Percentiles rank a stretch among this genome's conserved stretches.
phyloP scores from a whole-genome alignment of 23 red algal genomes.

The Rhodosorus marinus region DNA sequence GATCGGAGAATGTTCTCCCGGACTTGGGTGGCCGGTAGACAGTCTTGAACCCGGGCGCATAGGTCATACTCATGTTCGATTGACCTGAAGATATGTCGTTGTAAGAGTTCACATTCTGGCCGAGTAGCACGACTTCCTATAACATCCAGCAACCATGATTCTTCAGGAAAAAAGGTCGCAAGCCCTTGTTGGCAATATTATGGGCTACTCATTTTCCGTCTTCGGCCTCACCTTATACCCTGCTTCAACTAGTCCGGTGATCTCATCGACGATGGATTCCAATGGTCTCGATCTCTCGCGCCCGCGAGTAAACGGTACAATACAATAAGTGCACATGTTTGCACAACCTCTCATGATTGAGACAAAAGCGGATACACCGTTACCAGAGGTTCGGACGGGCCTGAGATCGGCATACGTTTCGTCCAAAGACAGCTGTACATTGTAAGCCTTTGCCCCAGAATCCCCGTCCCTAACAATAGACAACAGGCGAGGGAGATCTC shows the following conservation, averaged over 20 bases:
- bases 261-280: conserved; percentile 10
- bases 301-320: conserved; percentile 34
- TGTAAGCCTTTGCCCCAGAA: conserved; percentile 1
- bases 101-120: conserved; percentile 59
- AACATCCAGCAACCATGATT: too few relatives aligned
- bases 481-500: conserved; percentile 34
- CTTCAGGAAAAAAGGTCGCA: too few relatives aligned
- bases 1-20: conserved; percentile 7
- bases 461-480: neutral
- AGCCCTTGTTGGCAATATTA: too few relatives aligned
- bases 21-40: neutral
- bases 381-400: conserved; percentile 1
- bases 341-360: conserved; percentile 32
- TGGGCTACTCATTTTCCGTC: too few relatives aligned
- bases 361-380: conserved; percentile 14
- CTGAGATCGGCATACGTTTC: conserved; percentile 45
- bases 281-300: conserved; percentile 13
- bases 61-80: neutral
- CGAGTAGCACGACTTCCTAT: conserved; percentile 48
- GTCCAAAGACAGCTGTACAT: conserved; percentile 37
- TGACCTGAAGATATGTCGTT: neutral
- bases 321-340: conserved; percentile 34
- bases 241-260: conserved; percentile 9
- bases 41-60: neutral
- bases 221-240: too few relatives aligned